Base-by-base conservation (phyloP, 2,329 filamentous ascomycete species). In the Cercospora zeae-maydis region DNA sequence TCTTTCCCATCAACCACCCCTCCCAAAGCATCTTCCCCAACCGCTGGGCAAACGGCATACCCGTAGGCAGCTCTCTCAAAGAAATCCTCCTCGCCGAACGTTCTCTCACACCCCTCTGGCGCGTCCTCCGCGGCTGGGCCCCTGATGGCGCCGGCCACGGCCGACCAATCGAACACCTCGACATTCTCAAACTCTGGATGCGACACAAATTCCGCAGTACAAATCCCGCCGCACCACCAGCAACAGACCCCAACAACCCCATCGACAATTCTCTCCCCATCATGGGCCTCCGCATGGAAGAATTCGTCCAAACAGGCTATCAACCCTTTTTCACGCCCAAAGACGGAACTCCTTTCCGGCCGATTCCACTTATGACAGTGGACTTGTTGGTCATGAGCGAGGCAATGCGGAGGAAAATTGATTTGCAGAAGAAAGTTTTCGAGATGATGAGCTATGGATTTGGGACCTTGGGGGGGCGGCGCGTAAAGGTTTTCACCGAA, bases 361-460 rank as follows among this genome's bases (percentile, higher is more conserved):
- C 66, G 45, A 14, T 63, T 62, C 62, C 51, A 13, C 54, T 68
- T 11, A 49, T 67, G 14, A 27, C 42, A 10, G 61, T 61, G 10
- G 64, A 67, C 14, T 19, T 86, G 74, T 75, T 88, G 33, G 75
- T 91, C 21, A 75, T 84, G 45, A 70, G 78, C 11, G 88, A 92
- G 70, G 77, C 81, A 0, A 73, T 82, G 0, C 76, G 80, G 14
- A 77, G 88, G 14, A 73, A 79, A 0, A 71, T 90, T 34, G 66
- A 80, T 21, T 72, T 90, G n/a, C 79, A 86, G 59, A 64, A 78
- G 11, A 79, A 83, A 68, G 78, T 87, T 52, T 69, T 81, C 13
- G 77, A 82, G 62, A 87, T 90, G 81, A 79, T 87, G 67, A 65
- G 84, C 14, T 90, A 84, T 79, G 89, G 89, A 0, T 71, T 71